phyloP scores from a whole-genome alignment of 2,329 filamentous ascomycete species.

The Furcasterigmium sp. region DNA sequence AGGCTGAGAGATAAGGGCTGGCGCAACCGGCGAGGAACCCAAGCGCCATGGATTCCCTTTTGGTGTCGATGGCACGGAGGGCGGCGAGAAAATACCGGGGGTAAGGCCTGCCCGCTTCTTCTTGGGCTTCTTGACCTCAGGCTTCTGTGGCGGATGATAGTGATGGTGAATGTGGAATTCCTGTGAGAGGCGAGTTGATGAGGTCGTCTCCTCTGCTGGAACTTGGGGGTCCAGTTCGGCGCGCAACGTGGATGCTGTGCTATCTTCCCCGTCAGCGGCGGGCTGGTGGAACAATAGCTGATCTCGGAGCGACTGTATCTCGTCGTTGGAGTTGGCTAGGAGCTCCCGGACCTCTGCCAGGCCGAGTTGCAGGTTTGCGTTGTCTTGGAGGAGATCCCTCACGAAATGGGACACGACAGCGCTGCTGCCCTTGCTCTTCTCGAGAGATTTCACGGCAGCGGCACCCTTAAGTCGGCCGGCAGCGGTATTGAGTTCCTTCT shows the following conservation, averaged over 20 bases:
- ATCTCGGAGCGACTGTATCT: slow-evolving; percentile 81
- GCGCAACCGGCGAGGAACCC: slow-evolving; percentile 30
- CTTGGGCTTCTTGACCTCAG: slow-evolving; percentile 58
- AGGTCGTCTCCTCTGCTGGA: slow-evolving; percentile 24
- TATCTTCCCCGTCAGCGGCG: slow-evolving; percentile 37
- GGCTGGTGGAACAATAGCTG: slow-evolving; percentile 78
- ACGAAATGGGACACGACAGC: slow-evolving; percentile 93
- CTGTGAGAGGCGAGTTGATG: slow-evolving; percentile 47
- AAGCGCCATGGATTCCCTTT: slow-evolving; percentile 29
- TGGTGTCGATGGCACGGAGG: slow-evolving; percentile 38
- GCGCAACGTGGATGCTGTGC: slow-evolving; percentile 51
- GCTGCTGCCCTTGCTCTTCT: slow-evolving; percentile 51
- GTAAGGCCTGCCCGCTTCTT: slow-evolving; percentile 67
- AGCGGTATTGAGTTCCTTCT: slow-evolving; percentile 74
- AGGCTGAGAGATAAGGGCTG: slow-evolving; percentile 34
- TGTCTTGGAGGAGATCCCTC: slow-evolving; percentile 90
- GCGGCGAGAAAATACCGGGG: slow-evolving; percentile 56
- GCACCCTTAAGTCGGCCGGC: slow-evolving; percentile 77
- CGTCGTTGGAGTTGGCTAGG: slow-evolving; percentile 86
- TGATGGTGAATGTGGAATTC: slow-evolving; percentile 93
- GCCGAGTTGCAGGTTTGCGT: slow-evolving; percentile 86
- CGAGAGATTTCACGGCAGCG: slow-evolving; percentile 63
- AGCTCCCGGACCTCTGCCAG: slow-evolving; percentile 89
- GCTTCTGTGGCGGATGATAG: slow-evolving; percentile 68
- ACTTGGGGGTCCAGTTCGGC: slow-evolving; percentile 60